Evolutionary conservation across 306 rosid genomes (phyloP).

Genomic region (Leucaena leucocephala): DNA sequence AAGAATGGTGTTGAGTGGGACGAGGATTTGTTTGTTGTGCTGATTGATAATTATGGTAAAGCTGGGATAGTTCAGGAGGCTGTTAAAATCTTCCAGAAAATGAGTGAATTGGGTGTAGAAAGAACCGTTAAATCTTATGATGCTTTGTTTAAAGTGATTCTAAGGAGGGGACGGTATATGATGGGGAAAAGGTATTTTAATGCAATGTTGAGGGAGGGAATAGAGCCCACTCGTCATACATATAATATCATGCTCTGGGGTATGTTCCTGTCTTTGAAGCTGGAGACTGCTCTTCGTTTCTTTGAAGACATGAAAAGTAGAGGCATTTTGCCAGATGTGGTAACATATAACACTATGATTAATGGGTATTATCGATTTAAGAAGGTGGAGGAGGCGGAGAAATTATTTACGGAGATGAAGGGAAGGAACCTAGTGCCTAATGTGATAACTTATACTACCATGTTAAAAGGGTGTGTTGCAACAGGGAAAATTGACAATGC

Average conservation of each 20-base stretch:
- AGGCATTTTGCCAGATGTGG: conserved; percentile 68
- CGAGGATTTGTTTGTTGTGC: conserved; percentile 69
- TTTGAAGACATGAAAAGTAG: conserved; percentile 74
- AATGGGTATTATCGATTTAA: conserved; percentile 79
- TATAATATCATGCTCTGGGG: conserved; percentile 86
- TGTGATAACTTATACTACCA: conserved; percentile 81
- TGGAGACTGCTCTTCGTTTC: conserved; percentile 84
- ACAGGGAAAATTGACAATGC: conserved; percentile 67
- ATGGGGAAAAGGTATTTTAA: conserved; percentile 90
- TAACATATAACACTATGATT: conserved; percentile 82
- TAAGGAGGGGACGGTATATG: conserved; percentile 78
- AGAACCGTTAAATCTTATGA: conserved; percentile 67
- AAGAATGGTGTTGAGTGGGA: conserved; percentile 54
- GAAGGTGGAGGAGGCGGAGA: conserved; percentile 79
- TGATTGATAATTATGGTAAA: conserved; percentile 72
- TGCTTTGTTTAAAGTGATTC: conserved; percentile 73
- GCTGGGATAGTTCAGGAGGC: conserved; percentile 90
- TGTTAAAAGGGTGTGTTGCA: conserved; percentile 77
- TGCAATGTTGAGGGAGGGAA: conserved; percentile 76
- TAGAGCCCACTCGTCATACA: conserved; percentile 80
- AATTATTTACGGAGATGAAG: conserved; percentile 79
- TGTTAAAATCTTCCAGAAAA: conserved; percentile 74
- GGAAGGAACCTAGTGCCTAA: conserved; percentile 65
- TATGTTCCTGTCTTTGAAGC: conserved; percentile 73
- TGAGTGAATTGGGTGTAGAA: conserved; percentile 71